phyloP scores from a whole-genome alignment of 129 eudicot species.

The Flaveria linearis region DNA sequence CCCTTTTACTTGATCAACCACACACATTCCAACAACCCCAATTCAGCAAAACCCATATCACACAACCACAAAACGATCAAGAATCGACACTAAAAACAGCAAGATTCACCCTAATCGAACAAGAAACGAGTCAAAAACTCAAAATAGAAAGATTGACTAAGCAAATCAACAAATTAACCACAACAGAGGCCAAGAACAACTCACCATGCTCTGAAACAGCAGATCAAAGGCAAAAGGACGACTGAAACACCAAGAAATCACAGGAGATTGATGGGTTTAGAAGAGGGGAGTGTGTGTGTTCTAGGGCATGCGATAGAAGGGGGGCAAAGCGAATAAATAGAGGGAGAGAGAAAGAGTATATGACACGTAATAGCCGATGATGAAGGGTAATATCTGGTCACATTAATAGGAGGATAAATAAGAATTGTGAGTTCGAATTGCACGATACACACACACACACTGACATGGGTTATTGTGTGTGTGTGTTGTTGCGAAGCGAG shows the following conservation, averaged over 20 bases:
- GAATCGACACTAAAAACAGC: not conserved
- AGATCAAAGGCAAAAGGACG: slow-evolving; percentile 24
- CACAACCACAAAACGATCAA: slow-evolving; percentile 10
- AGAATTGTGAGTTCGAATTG: not conserved
- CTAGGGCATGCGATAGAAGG: slow-evolving; percentile 40
- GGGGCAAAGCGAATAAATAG: slow-evolving; percentile 43
- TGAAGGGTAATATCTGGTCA: not conserved
- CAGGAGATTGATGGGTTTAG: slow-evolving; percentile 16
- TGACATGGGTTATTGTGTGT: slow-evolving; percentile 34
- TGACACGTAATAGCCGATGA: slow-evolving; percentile 37
- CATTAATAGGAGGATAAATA: slow-evolving; percentile 20
- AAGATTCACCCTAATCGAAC: slow-evolving; percentile 24
- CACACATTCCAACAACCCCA: slow-evolving; percentile 34
- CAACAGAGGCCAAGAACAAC: not conserved
- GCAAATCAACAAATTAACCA: slow-evolving; percentile 1
- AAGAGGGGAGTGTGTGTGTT: slow-evolving; percentile 5
- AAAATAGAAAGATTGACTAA: not conserved
- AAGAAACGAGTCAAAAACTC: slow-evolving; percentile 6
- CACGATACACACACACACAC: slow-evolving; percentile 25
- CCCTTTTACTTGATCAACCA: slow-evolving; percentile 32
- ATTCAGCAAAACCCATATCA: slow-evolving; percentile 31
- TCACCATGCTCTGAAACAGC: slow-evolving; percentile 17
- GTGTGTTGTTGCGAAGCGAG: slow-evolving; percentile 33
- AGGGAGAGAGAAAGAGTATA: slow-evolving; percentile 38
- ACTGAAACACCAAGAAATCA: not conserved